Base-by-base conservation (phyloP, 805 yeast species). In the Candida nemodendra region DNA sequence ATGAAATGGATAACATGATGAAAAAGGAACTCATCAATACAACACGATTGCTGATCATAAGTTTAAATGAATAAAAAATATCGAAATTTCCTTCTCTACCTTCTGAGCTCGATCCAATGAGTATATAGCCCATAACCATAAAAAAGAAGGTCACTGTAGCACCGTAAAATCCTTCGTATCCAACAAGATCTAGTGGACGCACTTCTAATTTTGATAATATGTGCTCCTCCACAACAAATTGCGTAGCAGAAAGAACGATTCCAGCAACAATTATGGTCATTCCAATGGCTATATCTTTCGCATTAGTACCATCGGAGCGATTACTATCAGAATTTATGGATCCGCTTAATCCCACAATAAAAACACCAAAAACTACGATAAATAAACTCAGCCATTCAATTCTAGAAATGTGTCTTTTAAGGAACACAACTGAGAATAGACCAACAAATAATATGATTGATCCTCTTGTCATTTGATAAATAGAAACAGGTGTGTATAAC, bases 391-490 rank as follows among this genome's bases (percentile, higher is more conserved):
- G 40, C 93, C 93, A 85, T 54, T 85, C 90, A 17, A 77, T 54
- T 42, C 74, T 69, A 8, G 79, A 66, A 32, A 85, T 77, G 14
- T 56, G 61, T 28, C 77, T 70, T 32, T 72, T 65, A 45, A 85
- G 69, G 52, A 84, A 82, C 1, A 80, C 18, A 26, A 81, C 81
- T 16, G 87, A 79, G 53, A 84, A 71, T 12, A 79, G 59, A 1
- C 90, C 95, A 17, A 84, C 95, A 62, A 83, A 84, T 28, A 85
- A 61, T 29, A 85, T 85, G 28, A 84, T 64, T 0, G 88, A 76
- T 2, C 95, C 93, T 47, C 95, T 67, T n/a, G 84, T 79, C 95
- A 85, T 85, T 57, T 85, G 95, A 59, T 84, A 85, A 34, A 84
- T 73, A 1, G 89, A 81, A 7, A 84, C 93, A 0, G 93, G 91